These are phyloP conservation scores for Jaltomata sinuosa DNA, from an alignment of 257 asterid genomes.

Conservation along the genomic window DNA sequence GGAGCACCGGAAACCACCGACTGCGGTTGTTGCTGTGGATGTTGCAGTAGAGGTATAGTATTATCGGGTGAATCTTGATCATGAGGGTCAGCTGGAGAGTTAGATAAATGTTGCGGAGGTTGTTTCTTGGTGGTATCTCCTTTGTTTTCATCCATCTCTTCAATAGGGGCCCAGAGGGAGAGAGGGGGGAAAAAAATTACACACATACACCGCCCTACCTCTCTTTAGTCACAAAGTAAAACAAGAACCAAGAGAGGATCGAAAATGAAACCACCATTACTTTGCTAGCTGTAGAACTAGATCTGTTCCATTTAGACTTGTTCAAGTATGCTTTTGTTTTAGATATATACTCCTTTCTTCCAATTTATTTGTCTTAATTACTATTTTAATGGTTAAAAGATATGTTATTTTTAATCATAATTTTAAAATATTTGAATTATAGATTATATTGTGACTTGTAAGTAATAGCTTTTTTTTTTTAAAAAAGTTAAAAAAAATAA, in stretches of 20 bases:
- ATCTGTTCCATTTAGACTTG: neutral
- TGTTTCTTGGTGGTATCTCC: constrained; percentile 25
- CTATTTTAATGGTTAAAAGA: no score
- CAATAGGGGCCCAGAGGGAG: neutral
- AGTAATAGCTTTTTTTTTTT: no score
- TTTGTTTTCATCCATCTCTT: constrained; percentile 27
- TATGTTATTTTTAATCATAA: no score
- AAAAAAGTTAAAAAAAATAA: no score
- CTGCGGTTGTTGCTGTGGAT: neutral
- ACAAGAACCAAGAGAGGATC: neutral
- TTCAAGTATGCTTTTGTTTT: neutral
- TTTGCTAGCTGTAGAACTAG: constrained; percentile 9
- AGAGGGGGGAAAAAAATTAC: neutral
- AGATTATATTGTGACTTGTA: no score
- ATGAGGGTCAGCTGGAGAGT: constrained; percentile 16
- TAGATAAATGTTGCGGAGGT: constrained; percentile 13
- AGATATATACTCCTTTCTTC: no score
- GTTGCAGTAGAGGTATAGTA: constrained; percentile 1
- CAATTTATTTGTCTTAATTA: neutral
- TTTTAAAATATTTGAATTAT: no score
- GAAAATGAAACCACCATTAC: constrained; percentile 12
- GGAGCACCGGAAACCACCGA: constrained; percentile 9
- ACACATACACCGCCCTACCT: neutral
- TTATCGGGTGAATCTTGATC: constrained; percentile 16
- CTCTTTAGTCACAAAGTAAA: neutral